Percentiles rank a stretch among this genome's conserved stretches.
These are phyloP conservation scores for Giardia muris DNA, from an alignment of 208 protist species.

Conservation along the genomic window DNA sequence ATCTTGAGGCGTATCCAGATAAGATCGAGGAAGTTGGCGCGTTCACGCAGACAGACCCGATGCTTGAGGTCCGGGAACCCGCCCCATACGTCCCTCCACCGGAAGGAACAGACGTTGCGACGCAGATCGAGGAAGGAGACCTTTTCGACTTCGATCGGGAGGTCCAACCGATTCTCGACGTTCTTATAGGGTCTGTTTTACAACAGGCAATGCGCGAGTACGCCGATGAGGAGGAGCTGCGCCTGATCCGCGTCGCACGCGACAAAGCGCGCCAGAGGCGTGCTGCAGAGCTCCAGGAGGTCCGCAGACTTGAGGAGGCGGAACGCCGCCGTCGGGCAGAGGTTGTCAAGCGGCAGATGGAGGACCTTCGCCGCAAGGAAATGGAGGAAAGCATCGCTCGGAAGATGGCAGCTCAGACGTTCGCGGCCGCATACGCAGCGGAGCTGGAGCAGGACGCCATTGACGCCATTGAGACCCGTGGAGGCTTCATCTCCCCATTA, in stretches of 20 bases:
- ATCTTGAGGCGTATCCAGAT: slow-evolving; percentile 22
- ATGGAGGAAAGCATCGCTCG: neutral
- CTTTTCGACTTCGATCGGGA: slow-evolving; percentile 27
- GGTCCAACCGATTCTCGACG: slow-evolving; percentile 24
- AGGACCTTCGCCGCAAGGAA: neutral
- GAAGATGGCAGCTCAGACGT: neutral
- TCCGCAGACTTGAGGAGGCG: slow-evolving; percentile 11
- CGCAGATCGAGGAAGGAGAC: slow-evolving; percentile 8
- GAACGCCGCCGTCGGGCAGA: slow-evolving; percentile 10
- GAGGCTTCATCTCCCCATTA: neutral
- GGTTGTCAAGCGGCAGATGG: neutral
- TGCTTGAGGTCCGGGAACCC: slow-evolving; percentile 1
- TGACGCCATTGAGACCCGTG: neutral
- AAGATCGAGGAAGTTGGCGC: neutral
- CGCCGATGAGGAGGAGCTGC: slow-evolving; percentile 14
- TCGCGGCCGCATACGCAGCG: neutral
- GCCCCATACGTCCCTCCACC: neutral
- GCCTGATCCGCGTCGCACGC: neutral
- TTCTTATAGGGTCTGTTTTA: slow-evolving; percentile 11
- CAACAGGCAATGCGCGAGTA: slow-evolving; percentile 4
- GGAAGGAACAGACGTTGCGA: neutral
- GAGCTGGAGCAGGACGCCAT: slow-evolving; percentile 11
- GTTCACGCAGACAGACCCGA: slow-evolving; percentile 15
- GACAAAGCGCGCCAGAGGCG: neutral
- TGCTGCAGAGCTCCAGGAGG: slow-evolving; percentile 5